Base-by-base conservation (phyloP, 1,284 basidiomycete species). In the Vanrija sp. region DNA sequence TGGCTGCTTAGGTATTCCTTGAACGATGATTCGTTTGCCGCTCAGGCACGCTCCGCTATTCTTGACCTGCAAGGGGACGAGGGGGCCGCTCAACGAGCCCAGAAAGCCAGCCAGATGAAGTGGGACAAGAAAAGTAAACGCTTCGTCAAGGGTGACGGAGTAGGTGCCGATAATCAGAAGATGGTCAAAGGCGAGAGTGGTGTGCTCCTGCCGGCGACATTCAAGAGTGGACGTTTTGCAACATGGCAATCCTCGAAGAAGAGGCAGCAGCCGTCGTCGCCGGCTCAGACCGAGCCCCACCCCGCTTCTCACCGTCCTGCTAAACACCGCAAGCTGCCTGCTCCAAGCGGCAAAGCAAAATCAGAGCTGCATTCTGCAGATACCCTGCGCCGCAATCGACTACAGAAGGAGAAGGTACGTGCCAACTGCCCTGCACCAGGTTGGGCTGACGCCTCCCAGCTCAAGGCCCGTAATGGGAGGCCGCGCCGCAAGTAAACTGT, bases 91-190 rank as follows among this genome's bases (percentile, higher is more conserved):
- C 79, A 83, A 14, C 81, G 83, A 54, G 84, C 85, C 54, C 85
- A 86, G 53, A 85, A 83, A 44, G 83, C 85, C 43, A 79, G 80
- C 58, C 81, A 80, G 56, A 70, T 87, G 55, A 84, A 78, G 27
- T 99, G 96, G 96, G 94, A 98, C 75, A 87, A 89, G 65, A 97
- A 95, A 78, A 95, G 92, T 77, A 97, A 97, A 74, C 92, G 89
- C 67, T 98, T 98, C 63, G 80, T 96, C 39, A 84, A 87, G 63
- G 92, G 90, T 7, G 85, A 85, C 39, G 88, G 89, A 10, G 81
- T 80, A 27, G 93, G 94, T 5, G 84, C 89, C 4, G 93, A 98
- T 73, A 98, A 98, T 73, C 82, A 95, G 65, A 98, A 97, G 75
- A 81, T 98, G 63, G 88, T 99, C 63, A 85, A 84, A 60, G 93